These are phyloP conservation scores for Monosporozyma solicola DNA, from an alignment of 805 yeast genomes.

Conservation along the genomic window DNA sequence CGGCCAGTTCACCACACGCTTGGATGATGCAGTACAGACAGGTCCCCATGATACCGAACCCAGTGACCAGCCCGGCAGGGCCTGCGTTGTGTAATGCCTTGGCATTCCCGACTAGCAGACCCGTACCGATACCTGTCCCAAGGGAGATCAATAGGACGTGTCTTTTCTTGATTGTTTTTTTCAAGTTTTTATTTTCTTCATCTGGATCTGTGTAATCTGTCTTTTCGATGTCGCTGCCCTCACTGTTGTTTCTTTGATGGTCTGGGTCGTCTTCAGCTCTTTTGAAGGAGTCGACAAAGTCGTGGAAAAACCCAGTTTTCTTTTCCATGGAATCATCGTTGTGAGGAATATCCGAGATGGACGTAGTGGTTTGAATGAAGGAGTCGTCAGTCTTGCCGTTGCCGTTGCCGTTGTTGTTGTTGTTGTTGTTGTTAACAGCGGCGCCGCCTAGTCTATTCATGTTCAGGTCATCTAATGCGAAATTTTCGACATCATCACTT, in stretches of 20 bases:
- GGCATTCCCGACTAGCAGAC: conserved; percentile 52
- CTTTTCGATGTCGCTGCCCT: background rate
- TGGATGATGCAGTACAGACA: conserved; percentile 52
- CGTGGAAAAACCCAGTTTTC: background rate
- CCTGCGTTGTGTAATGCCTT: conserved; percentile 38
- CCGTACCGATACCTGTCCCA: conserved; percentile 82
- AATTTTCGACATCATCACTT: background rate
- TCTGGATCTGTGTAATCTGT: background rate
- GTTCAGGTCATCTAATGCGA: background rate
- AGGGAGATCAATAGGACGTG: conserved; percentile 71
- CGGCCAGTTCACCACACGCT: conserved; percentile 59
- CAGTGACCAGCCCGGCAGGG: conserved; percentile 43
- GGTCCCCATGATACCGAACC: conserved; percentile 47
- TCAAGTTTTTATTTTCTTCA: conserved; percentile 23
- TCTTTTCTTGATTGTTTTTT: conserved; percentile 30
- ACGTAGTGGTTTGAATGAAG: background rate
- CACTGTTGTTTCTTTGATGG: background rate
- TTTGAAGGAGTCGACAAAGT: conserved; percentile 5
- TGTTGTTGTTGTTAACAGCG: too few relatives aligned
- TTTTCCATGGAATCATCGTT: background rate
- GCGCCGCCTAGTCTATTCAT: background rate
- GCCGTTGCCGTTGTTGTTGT: too few relatives aligned
- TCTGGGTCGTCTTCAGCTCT: conserved; percentile 9
- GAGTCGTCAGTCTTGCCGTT: background rate
- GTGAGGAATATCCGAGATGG: background rate